phyloP scores from a whole-genome alignment of 2,329 filamentous ascomycete species.

The Fusarium tuaranense region DNA sequence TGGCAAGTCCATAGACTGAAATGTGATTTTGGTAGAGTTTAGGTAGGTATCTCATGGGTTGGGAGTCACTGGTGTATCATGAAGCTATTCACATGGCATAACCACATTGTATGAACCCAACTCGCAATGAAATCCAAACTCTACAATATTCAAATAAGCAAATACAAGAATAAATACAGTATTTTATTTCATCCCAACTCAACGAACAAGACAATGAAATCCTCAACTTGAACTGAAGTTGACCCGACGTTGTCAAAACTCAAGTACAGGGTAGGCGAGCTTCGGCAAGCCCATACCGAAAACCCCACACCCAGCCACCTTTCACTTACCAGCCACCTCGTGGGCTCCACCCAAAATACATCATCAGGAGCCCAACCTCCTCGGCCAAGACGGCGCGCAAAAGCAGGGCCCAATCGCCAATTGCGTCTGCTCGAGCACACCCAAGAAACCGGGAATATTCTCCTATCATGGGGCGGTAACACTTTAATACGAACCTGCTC shows the following conservation, averaged over 20 bases:
- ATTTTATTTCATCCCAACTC: too few relatives aligned
- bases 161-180: background rate
- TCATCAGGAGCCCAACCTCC: conserved; percentile 5
- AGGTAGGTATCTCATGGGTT: background rate
- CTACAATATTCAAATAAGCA: too few relatives aligned
- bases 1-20: too few relatives aligned
- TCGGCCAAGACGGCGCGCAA: conserved; percentile 3
- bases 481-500: background rate
- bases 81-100: background rate
- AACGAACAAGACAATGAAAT: background rate
- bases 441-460: background rate
- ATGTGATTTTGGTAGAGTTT: background rate
- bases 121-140: too few relatives aligned
- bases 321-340: background rate
- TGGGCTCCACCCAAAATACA: background rate
- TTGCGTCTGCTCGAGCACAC: background rate
- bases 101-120: background rate
- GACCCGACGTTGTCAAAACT: background rate
- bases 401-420: conserved; percentile 6
- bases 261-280: background rate
- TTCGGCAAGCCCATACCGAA: background rate
- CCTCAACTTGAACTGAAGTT: background rate
- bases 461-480: background rate
- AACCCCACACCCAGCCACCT: background rate
- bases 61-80: background rate